These are phyloP conservation scores for Powellomyces hirtus DNA, from an alignment of 192 early-diverging fungal species.

Conservation along the genomic window DNA sequence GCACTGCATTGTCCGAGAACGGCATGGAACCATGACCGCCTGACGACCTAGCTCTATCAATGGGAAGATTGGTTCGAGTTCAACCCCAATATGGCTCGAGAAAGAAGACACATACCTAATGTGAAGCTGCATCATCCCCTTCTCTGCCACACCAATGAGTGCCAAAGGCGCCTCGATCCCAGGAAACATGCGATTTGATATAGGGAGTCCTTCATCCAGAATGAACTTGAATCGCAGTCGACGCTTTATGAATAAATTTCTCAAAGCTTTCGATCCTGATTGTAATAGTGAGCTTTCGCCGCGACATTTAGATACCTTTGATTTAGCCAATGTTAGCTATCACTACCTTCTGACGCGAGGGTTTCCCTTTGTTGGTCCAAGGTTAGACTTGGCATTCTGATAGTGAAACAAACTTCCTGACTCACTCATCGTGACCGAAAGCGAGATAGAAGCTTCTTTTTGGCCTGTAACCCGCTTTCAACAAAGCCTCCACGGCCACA, in stretches of 20 bases:
- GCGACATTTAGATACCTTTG: conserved; percentile 7
- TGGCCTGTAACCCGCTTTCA: conserved; percentile 38
- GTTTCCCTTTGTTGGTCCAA: no score
- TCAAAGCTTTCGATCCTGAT: not conserved
- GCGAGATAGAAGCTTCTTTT: conserved; percentile 36
- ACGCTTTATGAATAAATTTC: not conserved
- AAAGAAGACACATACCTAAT: no score
- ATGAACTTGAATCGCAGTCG: conserved; percentile 33
- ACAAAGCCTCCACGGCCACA: conserved; percentile 43
- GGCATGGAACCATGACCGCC: conserved; percentile 51
- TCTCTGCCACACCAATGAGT: conserved; percentile 41
- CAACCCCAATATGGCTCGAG: no score
- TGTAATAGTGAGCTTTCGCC: no score
- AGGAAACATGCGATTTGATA: conserved; percentile 32
- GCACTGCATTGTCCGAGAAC: conserved; percentile 38
- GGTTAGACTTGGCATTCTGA: no score
- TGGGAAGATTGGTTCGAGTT: no score
- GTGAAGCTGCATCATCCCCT: conserved; percentile 36
- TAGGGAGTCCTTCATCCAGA: conserved; percentile 43
- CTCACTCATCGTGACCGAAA: conserved; percentile 50
- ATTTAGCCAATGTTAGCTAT: no score
- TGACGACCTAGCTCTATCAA: not conserved
- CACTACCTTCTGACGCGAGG: no score
- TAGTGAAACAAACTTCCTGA: no score
- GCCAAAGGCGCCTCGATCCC: conserved; percentile 23